Conservation (phyloP, 768 basidiomycete species). For the Amanita pseudoporphyria region DNA sequence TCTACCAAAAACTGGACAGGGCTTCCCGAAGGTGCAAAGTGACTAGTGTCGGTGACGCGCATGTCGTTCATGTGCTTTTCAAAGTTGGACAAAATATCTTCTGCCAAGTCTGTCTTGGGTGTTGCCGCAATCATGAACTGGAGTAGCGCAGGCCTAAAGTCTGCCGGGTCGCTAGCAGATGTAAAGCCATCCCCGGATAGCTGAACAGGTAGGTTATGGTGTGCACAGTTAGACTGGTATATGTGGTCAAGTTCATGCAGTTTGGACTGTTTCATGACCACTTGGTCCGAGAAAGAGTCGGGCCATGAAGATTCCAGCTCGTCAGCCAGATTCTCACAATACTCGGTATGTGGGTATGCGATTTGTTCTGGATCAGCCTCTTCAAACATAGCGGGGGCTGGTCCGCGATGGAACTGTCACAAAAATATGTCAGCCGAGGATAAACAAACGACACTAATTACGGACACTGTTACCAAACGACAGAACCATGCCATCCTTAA, state of each 20-base stretch:
- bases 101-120: slow-evolving; percentile 35
- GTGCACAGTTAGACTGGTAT: slow-evolving; percentile 47
- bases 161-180: slow-evolving; percentile 20
- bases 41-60: slow-evolving; percentile 26
- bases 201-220: slow-evolving; percentile 30
- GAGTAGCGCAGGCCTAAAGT: slow-evolving; percentile 51
- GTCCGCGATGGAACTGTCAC: slow-evolving; percentile 68
- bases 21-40: slow-evolving; percentile 37
- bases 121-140: slow-evolving; percentile 75
- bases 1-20: slow-evolving; percentile 32
- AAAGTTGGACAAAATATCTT: slow-evolving; percentile 41
- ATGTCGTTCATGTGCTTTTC: slow-evolving; percentile 44
- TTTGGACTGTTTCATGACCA: slow-evolving; percentile 20
- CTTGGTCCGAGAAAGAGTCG: slow-evolving; percentile 23
- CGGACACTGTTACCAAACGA: slow-evolving; percentile 74
- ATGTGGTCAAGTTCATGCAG: slow-evolving; percentile 33
- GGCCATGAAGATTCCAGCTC: slow-evolving; percentile 24
- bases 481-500: slow-evolving; percentile 73
- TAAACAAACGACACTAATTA: slow-evolving; percentile 8
- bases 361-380: slow-evolving; percentile 22
- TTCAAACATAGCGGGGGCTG: slow-evolving; percentile 29
- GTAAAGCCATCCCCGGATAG: slow-evolving; percentile 16
- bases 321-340: slow-evolving; percentile 35
- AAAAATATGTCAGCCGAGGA: neutral
- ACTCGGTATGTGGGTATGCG: slow-evolving; percentile 42